Conservation (phyloP, 495 filamentous ascomycete genomes). For the Aspergillus nidulans region DNA sequence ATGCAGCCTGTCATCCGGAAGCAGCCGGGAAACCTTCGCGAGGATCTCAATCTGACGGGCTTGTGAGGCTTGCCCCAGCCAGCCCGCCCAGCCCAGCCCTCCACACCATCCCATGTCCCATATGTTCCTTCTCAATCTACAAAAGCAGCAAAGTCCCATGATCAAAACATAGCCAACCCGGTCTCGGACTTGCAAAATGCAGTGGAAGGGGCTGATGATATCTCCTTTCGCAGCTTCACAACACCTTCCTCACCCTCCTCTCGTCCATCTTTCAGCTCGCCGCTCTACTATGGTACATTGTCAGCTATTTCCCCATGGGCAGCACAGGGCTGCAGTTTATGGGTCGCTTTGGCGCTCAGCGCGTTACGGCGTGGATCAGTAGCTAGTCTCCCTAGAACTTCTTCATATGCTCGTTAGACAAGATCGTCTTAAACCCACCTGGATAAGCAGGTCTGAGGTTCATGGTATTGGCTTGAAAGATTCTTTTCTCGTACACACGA, state of each 20-base stretch:
- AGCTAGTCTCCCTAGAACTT: slow-evolving; percentile 39
- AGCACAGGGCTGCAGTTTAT: slow-evolving; percentile 82
- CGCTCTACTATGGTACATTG: slow-evolving; percentile 84
- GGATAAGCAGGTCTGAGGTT: no score
- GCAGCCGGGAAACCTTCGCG: background rate
- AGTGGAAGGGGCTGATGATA: slow-evolving; percentile 6
- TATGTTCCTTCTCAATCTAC: background rate
- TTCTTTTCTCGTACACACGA: no score
- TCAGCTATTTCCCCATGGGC: slow-evolving; percentile 98
- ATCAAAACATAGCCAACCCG: background rate
- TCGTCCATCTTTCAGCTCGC: slow-evolving; percentile 78
- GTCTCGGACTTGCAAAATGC: background rate
- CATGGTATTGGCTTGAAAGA: no score
- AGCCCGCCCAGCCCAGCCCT: background rate
- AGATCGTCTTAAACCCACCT: no score
- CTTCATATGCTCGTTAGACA: background rate
- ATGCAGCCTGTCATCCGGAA: slow-evolving; percentile 9
- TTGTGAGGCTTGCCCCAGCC: background rate
- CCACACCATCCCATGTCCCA: background rate
- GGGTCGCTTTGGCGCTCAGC: slow-evolving; percentile 75
- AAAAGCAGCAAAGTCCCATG: background rate
- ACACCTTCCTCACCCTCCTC: slow-evolving; percentile 75
- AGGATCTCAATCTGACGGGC: background rate
- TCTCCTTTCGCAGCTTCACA: slow-evolving; percentile 58
- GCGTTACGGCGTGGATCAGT: slow-evolving; percentile 85